Evolutionary conservation across 257 asterid species (phyloP).

Genomic region (Avicennia marina): DNA sequence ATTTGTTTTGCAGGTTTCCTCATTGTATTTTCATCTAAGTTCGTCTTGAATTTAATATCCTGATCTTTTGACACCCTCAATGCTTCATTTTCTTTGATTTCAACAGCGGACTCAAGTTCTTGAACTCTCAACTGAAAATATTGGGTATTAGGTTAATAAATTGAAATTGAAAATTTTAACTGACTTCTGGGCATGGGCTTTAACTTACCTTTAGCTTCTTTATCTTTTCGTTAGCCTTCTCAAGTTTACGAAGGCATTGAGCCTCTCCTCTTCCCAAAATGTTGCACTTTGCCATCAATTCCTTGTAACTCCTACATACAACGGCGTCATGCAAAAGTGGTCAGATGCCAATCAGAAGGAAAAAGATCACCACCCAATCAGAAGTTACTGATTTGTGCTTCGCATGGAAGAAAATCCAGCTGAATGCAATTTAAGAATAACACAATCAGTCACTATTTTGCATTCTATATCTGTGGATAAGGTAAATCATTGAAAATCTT

Average conservation of each 20-base stretch:
- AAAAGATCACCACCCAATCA: conserved; percentile 2
- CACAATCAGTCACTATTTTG: too few species aligned
- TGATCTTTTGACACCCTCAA: conserved; percentile 52
- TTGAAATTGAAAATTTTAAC: conserved; percentile 10
- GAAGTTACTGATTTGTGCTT: neutral
- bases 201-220: conserved; percentile 59
- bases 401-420: conserved; percentile 1
- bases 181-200: conserved; percentile 6
- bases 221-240: conserved; percentile 75
- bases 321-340: conserved; percentile 8
- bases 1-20: conserved; percentile 24
- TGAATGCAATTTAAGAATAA: neutral
- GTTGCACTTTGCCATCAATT: conserved; percentile 83
- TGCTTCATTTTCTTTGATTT: conserved; percentile 62
- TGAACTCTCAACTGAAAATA: conserved; percentile 54
- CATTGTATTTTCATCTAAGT: conserved; percentile 28
- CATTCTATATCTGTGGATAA: neutral
- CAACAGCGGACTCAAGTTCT: conserved; percentile 58
- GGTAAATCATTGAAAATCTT: neutral
- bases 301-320: conserved; percentile 86
- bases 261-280: conserved; percentile 92
- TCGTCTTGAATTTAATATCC: conserved; percentile 20
- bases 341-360: conserved; percentile 10
- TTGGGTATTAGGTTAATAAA: conserved; percentile 19
- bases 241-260: conserved; percentile 55